A percentile compares a stretch with the other conserved stretches of the same genome.
Evolutionary conservation across 2,329 filamentous ascomycete species (phyloP).

Genomic region (Pyrenophora graminea): DNA sequence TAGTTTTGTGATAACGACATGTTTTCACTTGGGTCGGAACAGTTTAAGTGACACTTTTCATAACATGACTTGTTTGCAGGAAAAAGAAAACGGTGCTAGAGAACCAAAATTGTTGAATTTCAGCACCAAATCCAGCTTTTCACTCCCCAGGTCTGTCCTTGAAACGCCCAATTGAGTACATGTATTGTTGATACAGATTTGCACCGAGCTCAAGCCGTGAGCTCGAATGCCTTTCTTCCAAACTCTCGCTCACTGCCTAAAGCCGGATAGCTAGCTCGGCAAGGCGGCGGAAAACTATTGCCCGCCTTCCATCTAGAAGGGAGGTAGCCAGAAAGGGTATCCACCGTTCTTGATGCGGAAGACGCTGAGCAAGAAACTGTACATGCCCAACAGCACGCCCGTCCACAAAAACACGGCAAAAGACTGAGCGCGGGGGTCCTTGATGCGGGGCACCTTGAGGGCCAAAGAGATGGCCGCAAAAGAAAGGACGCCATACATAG

Average conservation of each 20-base stretch:
- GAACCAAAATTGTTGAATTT: not conserved
- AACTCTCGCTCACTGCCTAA: too few species aligned
- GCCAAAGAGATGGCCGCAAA: constrained; percentile 91
- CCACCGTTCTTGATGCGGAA: constrained; percentile 94
- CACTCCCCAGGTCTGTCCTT: too few species aligned
- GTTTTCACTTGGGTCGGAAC: not conserved
- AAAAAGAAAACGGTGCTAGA: too few species aligned
- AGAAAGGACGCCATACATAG: constrained; percentile 79
- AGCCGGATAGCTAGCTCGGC: too few species aligned
- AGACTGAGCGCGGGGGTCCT: constrained; percentile 76
- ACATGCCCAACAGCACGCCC: constrained; percentile 75
- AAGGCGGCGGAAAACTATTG: not conserved
- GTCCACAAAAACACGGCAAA: constrained; percentile 81
- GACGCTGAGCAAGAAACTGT: constrained; percentile 91
- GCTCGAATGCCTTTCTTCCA: too few species aligned
- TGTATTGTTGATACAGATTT: not conserved
- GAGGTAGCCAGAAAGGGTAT: constrained; percentile 92
- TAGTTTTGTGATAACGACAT: not conserved
- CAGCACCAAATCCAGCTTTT: not conserved
- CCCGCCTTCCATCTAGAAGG: constrained; percentile 62
- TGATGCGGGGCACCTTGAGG: constrained; percentile 88
- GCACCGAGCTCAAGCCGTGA: too few species aligned
- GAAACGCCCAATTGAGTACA: too few species aligned
- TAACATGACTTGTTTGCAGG: too few species aligned
- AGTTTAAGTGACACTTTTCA: too few species aligned